Conservation (phyloP, 73 alveolate genomes). For the Paramecium caudatum region DNA sequence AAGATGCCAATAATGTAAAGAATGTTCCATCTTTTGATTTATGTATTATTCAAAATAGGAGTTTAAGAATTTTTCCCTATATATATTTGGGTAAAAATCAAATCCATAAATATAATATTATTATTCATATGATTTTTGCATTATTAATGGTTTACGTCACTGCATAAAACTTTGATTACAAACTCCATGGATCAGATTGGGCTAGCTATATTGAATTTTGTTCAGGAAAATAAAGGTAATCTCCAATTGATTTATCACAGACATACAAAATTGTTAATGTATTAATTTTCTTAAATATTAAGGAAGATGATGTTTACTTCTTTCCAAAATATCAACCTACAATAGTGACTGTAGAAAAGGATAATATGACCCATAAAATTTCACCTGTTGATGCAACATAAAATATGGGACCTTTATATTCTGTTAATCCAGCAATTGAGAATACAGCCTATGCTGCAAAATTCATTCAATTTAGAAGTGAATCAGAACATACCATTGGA, state of each 20-base stretch:
- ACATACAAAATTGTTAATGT: not conserved
- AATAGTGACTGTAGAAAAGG: not conserved
- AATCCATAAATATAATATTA: constrained; percentile 9
- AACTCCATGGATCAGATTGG: not conserved
- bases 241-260: not conserved
- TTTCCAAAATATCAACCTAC: constrained; percentile 41
- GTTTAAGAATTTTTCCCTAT: not conserved
- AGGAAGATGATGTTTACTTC: constrained; percentile 36
- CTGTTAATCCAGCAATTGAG: not conserved
- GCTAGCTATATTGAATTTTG: not conserved
- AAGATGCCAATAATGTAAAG: constrained; percentile 50
- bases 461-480: constrained; percentile 33
- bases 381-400: not conserved
- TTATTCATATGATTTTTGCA: not conserved
- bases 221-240: not conserved
- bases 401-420: not conserved
- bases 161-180: not conserved
- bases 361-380: not conserved
- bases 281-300: not conserved
- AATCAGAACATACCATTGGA: constrained; percentile 27
- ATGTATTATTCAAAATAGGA: not conserved
- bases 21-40: constrained; percentile 47
- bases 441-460: constrained; percentile 29
- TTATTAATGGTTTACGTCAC: not conserved
- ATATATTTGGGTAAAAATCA: not conserved